Base-by-base conservation (phyloP, 768 basidiomycete genomes). In the Boletus bicolor region DNA sequence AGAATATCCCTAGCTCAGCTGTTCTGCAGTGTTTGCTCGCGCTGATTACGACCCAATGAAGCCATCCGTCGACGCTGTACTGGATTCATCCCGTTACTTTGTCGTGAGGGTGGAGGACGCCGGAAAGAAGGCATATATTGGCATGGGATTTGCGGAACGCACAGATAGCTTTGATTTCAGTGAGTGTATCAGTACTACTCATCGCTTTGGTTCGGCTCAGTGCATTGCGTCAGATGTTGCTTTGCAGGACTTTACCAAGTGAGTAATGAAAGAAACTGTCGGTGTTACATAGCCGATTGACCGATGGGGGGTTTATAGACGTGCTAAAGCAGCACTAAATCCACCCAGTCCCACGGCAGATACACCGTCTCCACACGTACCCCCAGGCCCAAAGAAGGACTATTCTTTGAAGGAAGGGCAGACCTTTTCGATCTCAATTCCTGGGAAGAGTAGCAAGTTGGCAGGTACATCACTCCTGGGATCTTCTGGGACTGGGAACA, bases 61-160 rank as follows among this genome's bases (percentile, higher is more conserved):
- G 55, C 91, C 92, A 5, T 86, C 82, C 30, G 91, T 98, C n/a
- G 94, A 98, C 61, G 89, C 91, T n/a, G 93, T 95, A 15, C 78
- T 97, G 28, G 94, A 98, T 70, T 95, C 93, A 1, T 95, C 93
- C 11, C 84, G 94, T 46, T 98, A 98, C 69, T 98, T 98, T 67
- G 94, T 96, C 15, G 77, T 97, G 41, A 81, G 92, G 51, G 89
- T 97, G 3, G 94, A 97, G 69, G 93, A 95, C 63, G 78, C 77
- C 15, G 92, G 92, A 21, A 85, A 82, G 70, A 89, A 91, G 68
- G 94, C 95, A 2, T 94, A 92, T 66, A 92, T 98, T 54, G 94
- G 94, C 6, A 87, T 97, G 81, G 94, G 94, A 15, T 98, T 94
- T 69, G 81, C 82, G 21, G 93, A 95, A 68, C 81, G 93, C 24